A percentile compares a stretch with the other conserved stretches of the same genome.
Evolutionary conservation across 768 basidiomycete species (phyloP).

Genomic region (Terana coerulea): DNA sequence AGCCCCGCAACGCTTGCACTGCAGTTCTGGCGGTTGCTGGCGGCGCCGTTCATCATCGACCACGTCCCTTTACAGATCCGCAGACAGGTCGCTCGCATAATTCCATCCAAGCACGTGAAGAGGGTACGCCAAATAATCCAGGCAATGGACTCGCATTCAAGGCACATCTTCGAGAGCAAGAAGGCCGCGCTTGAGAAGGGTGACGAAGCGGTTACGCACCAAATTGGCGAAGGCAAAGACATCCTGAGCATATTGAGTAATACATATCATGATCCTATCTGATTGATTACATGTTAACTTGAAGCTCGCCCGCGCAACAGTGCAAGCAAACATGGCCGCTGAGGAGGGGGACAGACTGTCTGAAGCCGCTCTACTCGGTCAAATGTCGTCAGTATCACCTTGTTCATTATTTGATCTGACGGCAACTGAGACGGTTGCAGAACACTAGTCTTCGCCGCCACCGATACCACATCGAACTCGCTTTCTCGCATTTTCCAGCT

Average conservation of each 20-base stretch:
- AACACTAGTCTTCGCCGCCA: slow-evolving; percentile 20
- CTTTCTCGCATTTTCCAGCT: slow-evolving; percentile 24
- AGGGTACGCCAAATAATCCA: slow-evolving; percentile 28
- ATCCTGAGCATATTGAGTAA: slow-evolving; percentile 18
- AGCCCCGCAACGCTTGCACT: not conserved
- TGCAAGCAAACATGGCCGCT: slow-evolving; percentile 8
- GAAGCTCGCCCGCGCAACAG: not conserved
- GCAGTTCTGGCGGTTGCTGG: not conserved
- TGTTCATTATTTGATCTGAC: not conserved
- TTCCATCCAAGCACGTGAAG: slow-evolving; percentile 31
- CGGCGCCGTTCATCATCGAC: slow-evolving; percentile 12
- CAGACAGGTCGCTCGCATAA: slow-evolving; percentile 26
- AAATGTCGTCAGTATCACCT: slow-evolving; percentile 20
- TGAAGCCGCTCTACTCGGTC: slow-evolving; percentile 23
- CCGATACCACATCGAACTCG: slow-evolving; percentile 27
- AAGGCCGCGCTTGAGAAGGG: slow-evolving; percentile 16
- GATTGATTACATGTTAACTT: not conserved
- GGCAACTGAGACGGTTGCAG: slow-evolving; percentile 3
- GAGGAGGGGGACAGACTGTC: slow-evolving; percentile 10
- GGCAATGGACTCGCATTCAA: slow-evolving; percentile 8
- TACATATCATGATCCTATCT: not conserved
- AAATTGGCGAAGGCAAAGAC: slow-evolving; percentile 16
- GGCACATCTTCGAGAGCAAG: slow-evolving; percentile 17
- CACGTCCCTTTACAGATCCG: slow-evolving; percentile 25
- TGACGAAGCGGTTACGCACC: slow-evolving; percentile 12